Evolutionary conservation across 768 basidiomycete genomes (phyloP), one percentile per base, ranked within the genome.

Genomic region (Lactarius hengduanensis): DNA sequence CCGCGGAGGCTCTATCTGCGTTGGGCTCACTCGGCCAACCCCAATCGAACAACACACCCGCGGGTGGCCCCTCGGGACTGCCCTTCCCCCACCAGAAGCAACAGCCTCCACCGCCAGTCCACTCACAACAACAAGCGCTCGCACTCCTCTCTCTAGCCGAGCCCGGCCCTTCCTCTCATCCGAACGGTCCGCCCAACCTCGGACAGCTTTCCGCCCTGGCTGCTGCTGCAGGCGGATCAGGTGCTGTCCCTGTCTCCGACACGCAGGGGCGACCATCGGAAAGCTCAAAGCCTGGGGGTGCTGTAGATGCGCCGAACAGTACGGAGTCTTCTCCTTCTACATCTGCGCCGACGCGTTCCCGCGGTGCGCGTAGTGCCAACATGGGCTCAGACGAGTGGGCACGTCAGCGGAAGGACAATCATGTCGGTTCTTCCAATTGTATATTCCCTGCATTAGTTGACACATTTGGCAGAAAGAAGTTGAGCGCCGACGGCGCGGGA

Each of bases 401-500:
- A 38, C 81, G 89, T 66, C 87, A 90, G 72, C 80, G 91, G 67
- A 92, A 92, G 73, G 91, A 92, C 70, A 92, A 92, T 65, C 91
- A 92, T 75, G 90, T 89, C 73, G 38, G 87, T 79, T 36, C 45
- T 54, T 43, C 20, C 10, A 1, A 0, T 16, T 41, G 38, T 20
- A 1, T 13, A 7, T 38, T 10, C 4, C 64, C 54, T 60, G 47
- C 28, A 18, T 61, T 45, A 34, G 15, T 62, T 64, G 26, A 66
- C 34, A 41, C n/a, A 30, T 36, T 7, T 16, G 69, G 60, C 79
- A 98, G 96, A 98, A 98, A 92, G 95, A 98, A 79, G 95, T 98
- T 15, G 96, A 99, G 76, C 90, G 96, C 61, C 86, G 94, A 43
- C 89, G 96, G 61, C 83, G 96, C 57, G 95, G 95, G 20, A 94